Conservation (phyloP, 495 filamentous ascomycete genomes). For the Talaromyces thailandensis region DNA sequence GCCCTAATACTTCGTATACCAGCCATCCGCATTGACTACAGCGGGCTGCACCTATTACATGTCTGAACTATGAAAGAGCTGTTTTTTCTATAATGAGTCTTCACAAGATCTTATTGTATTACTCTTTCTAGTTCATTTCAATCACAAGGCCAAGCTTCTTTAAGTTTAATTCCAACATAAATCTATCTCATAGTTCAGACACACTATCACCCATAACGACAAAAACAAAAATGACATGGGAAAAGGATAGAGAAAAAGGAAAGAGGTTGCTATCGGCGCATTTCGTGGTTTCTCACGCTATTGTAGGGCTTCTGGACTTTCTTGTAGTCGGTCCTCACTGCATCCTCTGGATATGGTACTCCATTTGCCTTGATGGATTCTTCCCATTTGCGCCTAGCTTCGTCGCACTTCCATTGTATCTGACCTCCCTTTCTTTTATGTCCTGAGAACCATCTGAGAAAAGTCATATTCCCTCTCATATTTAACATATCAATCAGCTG, state of each 20-base stretch:
- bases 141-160: background rate
- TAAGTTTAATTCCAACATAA: background rate
- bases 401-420: background rate
- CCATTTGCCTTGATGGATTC: background rate
- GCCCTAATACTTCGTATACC: no score
- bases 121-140: no score
- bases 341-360: background rate
- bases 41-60: no score
- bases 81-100: no score
- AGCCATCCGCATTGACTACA: no score
- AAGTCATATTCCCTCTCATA: background rate
- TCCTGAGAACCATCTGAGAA: background rate
- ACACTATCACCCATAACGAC: background rate
- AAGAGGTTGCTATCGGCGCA: background rate
- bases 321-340: background rate
- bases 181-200: background rate
- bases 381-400: background rate
- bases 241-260: background rate
- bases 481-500: background rate
- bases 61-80: no score
- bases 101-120: no score
- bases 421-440: background rate
- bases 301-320: background rate
- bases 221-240: background rate
- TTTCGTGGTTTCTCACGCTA: background rate